These are phyloP conservation scores for Neurospora sp. DNA, from an alignment of 495 filamentous ascomycete species.

Conservation along the genomic window DNA sequence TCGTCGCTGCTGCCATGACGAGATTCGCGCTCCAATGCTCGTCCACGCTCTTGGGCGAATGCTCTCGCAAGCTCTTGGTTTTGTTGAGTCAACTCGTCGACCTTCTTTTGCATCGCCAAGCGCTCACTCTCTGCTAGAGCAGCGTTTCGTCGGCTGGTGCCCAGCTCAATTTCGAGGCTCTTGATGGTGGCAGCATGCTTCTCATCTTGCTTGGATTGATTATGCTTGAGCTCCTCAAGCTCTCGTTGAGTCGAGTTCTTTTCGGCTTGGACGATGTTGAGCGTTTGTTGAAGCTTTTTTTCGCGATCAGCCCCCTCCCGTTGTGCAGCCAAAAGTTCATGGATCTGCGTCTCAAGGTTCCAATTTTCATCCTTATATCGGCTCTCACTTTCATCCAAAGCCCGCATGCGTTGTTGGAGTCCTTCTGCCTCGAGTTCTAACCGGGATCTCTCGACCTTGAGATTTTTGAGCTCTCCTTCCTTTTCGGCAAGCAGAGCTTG, in stretches of 20 bases:
- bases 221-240: conserved; percentile 75
- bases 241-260: conserved; percentile 70
- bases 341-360: conserved; percentile 82
- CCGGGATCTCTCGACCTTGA: conserved; percentile 61
- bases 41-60: conserved; percentile 55
- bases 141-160: conserved; percentile 63
- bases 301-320: conserved; percentile 70
- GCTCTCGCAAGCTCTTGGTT: conserved; percentile 83
- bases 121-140: conserved; percentile 67
- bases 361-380: conserved; percentile 97
- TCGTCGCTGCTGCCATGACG: conserved; percentile 48
- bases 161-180: conserved; percentile 79
- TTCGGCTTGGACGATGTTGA: conserved; percentile 60
- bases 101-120: conserved; percentile 60
- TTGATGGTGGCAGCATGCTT: conserved; percentile 67
- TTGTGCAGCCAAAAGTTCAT: conserved; percentile 60
- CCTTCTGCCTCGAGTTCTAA: conserved; percentile 75
- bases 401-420: conserved; percentile 65
- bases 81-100: conserved; percentile 76
- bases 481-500: conserved; percentile 75
- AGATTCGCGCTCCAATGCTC: conserved; percentile 53
- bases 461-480: conserved; percentile 71
- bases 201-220: conserved; percentile 66
- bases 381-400: conserved; percentile 84
- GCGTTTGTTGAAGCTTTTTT: conserved; percentile 59